phyloP scores from a whole-genome alignment of 2,329 filamentous ascomycete genomes.

The Sarocladium oryzae region DNA sequence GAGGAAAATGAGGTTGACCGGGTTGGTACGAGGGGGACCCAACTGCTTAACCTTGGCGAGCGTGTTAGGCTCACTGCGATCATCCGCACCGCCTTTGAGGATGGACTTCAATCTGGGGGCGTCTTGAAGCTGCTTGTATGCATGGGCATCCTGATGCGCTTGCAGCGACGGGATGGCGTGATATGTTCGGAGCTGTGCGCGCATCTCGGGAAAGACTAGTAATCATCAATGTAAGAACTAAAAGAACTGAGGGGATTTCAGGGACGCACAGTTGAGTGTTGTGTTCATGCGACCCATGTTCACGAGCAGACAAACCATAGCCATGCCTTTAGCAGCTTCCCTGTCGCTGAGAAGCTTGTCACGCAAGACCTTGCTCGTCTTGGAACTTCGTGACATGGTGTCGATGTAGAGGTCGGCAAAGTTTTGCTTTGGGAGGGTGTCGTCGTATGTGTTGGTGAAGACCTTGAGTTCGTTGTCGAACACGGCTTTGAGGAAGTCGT shows the following conservation, averaged over 20 bases:
- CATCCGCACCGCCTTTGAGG: constrained; percentile 91
- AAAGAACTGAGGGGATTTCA: too few relatives aligned
- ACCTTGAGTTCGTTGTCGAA: constrained; percentile 69
- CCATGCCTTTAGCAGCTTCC: constrained; percentile 92
- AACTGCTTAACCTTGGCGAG: constrained; percentile 71
- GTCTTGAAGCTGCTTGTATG: constrained; percentile 97
- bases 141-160: constrained; percentile 87
- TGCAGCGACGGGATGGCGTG: constrained; percentile 96
- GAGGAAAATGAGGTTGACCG: constrained; percentile 94
- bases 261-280: constrained; percentile 81
- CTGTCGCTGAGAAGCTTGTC: constrained; percentile 93
- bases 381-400: constrained; percentile 96
- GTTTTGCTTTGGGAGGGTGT: constrained; percentile 54
- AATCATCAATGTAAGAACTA: neutral
- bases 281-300: constrained; percentile 99
- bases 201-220: constrained; percentile 96
- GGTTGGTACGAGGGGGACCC: constrained; percentile 73
- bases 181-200: constrained; percentile 93
- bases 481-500: constrained; percentile 73
- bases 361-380: constrained; percentile 96
- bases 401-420: constrained; percentile 98
- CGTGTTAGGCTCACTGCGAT: constrained; percentile 73
- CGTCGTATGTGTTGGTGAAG: constrained; percentile 89
- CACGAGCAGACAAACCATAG: constrained; percentile 96
- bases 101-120: constrained; percentile 95